These are phyloP conservation scores for Cercophora samala DNA, from an alignment of 495 filamentous ascomycete species.

Conservation along the genomic window DNA sequence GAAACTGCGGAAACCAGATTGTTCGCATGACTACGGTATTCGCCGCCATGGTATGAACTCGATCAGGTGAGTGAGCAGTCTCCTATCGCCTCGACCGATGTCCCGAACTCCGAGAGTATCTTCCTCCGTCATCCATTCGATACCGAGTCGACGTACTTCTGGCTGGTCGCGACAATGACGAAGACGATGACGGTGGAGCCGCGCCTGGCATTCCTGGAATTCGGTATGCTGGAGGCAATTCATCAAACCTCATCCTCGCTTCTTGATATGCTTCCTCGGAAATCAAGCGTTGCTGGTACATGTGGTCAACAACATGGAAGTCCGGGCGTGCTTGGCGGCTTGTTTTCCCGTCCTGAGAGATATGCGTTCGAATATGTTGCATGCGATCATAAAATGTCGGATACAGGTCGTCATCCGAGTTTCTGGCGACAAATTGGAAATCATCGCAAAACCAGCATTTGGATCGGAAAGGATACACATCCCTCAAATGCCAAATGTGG, in stretches of 20 bases:
- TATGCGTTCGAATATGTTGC: slow-evolving; percentile 44
- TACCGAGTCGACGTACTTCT: not conserved
- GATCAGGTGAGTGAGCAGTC: slow-evolving; percentile 1
- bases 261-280: slow-evolving; percentile 8
- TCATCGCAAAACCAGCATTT: slow-evolving; percentile 51
- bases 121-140: slow-evolving; percentile 2
- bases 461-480: slow-evolving; percentile 33
- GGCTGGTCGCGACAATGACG: not conserved
- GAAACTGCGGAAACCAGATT: not conserved
- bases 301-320: slow-evolving; percentile 35
- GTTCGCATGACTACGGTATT: slow-evolving; percentile 4
- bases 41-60: not conserved
- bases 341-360: slow-evolving; percentile 22
- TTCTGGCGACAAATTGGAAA: slow-evolving; percentile 24
- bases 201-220: slow-evolving; percentile 8
- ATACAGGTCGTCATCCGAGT: not conserved
- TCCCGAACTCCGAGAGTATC: not conserved
- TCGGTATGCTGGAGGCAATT: slow-evolving; percentile 19
- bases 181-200: slow-evolving; percentile 1
- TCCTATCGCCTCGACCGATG: not conserved
- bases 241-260: slow-evolving; percentile 24
- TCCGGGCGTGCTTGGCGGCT: slow-evolving; percentile 39
- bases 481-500: slow-evolving; percentile 33
- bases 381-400: slow-evolving; percentile 40
- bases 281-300: slow-evolving; percentile 25